These are phyloP conservation scores for Fusarium papillatum DNA, from an alignment of 2,329 filamentous ascomycete genomes.

Conservation along the genomic window DNA sequence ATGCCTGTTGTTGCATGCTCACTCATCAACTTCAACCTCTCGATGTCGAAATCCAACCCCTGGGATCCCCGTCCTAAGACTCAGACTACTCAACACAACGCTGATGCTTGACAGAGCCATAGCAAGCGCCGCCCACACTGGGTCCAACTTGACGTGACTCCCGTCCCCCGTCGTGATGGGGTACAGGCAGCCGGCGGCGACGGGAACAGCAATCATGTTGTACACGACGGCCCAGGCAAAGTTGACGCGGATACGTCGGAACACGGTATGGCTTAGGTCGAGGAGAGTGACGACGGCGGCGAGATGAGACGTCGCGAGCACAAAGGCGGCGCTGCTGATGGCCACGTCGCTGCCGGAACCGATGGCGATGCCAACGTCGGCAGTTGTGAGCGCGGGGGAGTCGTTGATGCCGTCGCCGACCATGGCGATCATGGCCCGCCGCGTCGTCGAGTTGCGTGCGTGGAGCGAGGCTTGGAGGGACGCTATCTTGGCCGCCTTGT, in stretches of 20 bases:
- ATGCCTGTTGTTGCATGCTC: background rate
- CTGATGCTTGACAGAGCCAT: slow-evolving; percentile 96
- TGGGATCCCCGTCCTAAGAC: slow-evolving; percentile 68
- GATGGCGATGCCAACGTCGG: slow-evolving; percentile 88
- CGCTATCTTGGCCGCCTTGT: slow-evolving; percentile 82
- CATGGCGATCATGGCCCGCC: slow-evolving; percentile 78
- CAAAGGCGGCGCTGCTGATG: slow-evolving; percentile 84
- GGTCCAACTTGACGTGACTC: slow-evolving; percentile 75
- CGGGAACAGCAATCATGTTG: slow-evolving; percentile 82
- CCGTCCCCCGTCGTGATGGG: slow-evolving; percentile 60
- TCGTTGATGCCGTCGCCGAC: slow-evolving; percentile 94
- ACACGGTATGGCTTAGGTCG: slow-evolving; percentile 78
- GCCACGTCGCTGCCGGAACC: slow-evolving; percentile 88
- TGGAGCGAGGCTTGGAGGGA: slow-evolving; percentile 69
- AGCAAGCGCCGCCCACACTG: slow-evolving; percentile 89
- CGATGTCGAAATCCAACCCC: slow-evolving; percentile 57
- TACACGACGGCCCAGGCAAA: slow-evolving; percentile 90
- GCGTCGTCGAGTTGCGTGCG: slow-evolving; percentile 47
- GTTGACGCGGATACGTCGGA: slow-evolving; percentile 85
- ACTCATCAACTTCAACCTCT: slow-evolving; percentile 22
- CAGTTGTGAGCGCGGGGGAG: slow-evolving; percentile 82
- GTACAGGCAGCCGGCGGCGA: slow-evolving; percentile 86
- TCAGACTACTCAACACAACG: slow-evolving; percentile 86
- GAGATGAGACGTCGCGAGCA: slow-evolving; percentile 82
- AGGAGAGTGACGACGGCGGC: slow-evolving; percentile 80